Base-by-base conservation (phyloP, 805 yeast species). In the Blastobotrys chiropterorum region DNA sequence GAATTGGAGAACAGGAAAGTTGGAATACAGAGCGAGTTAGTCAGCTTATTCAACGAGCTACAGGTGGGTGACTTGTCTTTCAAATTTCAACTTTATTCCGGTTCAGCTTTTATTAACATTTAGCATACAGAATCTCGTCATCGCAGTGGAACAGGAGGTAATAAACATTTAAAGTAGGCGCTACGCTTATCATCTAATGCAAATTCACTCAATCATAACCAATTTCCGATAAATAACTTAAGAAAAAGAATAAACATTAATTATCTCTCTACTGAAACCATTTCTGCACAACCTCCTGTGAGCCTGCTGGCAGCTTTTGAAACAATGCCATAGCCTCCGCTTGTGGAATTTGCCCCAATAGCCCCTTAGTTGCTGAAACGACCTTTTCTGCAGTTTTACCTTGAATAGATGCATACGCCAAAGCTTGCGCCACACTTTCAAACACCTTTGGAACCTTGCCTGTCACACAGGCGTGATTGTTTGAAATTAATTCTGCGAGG, bases 351-450 rank as follows among this genome's bases (percentile, higher is more conserved):
- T 79, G 72, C 16, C 81, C 75, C 50, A 90, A 69, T 43, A 88
- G 71, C 53, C 75, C 74, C 68, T 86, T 87, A 0, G 86, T 77
- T 1, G 88, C 75, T 2, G 67, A 69, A 3, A 84, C 85, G 5
- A 80, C 80, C 30, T 75, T 75, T 52, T 80, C 81, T 0, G 90
- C 92, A n/a, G 83, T 78, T 55, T 79, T 77, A 5, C 95, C 96
- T 16, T 72, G 70, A 45, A 90, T 74, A 0, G 90, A 72, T 21
- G 77, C 79, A 61, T 80, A 80, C n/a, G 78, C 72, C 49, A 90
- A 69, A 1, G 96, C 95, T 67, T 83, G 86, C 26, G 88, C 73
- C 6, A 90, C 84, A 44, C 78, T 72, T 50, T 84, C 87, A 41
- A 89, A 78, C 8, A 83, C 79, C 55, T 77, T 75, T 14, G 85